Evolutionary conservation across 257 asterid species (phyloP), one percentile per base, ranked within the genome.

Genomic region (Solanum pinnatisectum): DNA sequence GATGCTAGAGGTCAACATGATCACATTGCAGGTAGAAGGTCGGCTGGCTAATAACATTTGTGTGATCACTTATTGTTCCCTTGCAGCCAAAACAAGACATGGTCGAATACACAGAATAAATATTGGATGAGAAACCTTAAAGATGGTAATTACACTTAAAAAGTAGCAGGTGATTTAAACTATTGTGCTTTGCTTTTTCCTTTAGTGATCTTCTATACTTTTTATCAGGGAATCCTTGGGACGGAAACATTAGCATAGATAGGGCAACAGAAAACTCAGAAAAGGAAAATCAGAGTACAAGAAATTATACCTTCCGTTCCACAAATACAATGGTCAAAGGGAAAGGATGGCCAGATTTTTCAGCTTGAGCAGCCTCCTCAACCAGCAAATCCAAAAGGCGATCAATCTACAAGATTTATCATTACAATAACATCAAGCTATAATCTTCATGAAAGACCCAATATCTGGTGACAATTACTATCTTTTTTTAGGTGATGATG

Each of bases 271-370:
- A 88, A 82, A 83, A 23, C 52, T 36, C 67, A 68, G 36, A 84
- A 73, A 70, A 59, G 32, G 67, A 39, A 16, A 23, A 81, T 52
- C 79, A 74, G 67, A 68, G 82, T 32, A 63, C 76, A 87, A 18
- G 27, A 82, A 52, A 12, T 52, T 83, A 88, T 91, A 95, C 98
- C 98, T 96, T 96, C 68, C 98, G 92, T 90, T 96, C 98, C 88
- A 96, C 98, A 93, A 96, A 96, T 83, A 96, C 98, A 87, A 96
- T 95, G 89, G 98, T 94, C 96, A 96, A 92, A 88, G 98, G 96
- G 89, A 93, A 94, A 33, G 94, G 87, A 39, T 91, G 96, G 91
- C 95, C 93, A 87, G 90, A 91, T 84, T 86, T 93, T 88, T 95
- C 96, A 88, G 98, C 91, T 71, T 92, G 94, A 88, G 95, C 92